phyloP scores from a whole-genome alignment of 352 stramenopile species.

The Blastocystis sp. region DNA sequence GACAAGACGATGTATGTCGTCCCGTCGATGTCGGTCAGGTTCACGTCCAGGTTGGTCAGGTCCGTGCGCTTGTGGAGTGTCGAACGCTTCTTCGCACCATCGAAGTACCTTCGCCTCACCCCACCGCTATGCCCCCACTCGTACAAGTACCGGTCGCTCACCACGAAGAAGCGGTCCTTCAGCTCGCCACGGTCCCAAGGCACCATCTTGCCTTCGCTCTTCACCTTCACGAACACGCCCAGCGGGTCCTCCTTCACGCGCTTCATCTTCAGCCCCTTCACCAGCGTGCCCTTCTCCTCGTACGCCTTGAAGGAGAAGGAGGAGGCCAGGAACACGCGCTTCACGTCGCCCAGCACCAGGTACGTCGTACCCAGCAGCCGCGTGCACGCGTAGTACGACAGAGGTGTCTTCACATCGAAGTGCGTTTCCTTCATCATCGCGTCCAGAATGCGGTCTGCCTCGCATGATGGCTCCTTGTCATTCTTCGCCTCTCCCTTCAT shows the following conservation, averaged over 20 bases:
- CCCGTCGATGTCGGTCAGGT: conserved; percentile 2
- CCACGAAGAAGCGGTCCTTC: conserved; percentile 32
- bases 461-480: not conserved
- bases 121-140: not conserved
- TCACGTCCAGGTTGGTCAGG: conserved; percentile 52
- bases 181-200: conserved; percentile 12
- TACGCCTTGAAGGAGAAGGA: not conserved
- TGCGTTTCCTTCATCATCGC: conserved; percentile 2
- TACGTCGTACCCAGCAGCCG: not conserved
- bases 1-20: conserved; percentile 1
- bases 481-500: too few relatives aligned
- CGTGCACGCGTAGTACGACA: conserved; percentile 23
- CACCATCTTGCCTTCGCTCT: not conserved
- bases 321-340: conserved; percentile 2
- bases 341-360: conserved; percentile 11
- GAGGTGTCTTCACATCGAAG: not conserved
- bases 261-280: not conserved
- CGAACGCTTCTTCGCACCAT: not conserved
- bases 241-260: conserved; percentile 1
- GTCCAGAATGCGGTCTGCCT: conserved; percentile 38
- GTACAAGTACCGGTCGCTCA: conserved; percentile 56
- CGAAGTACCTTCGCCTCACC: conserved; percentile 38
- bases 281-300: conserved; percentile 4
- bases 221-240: not conserved
- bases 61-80: conserved; percentile 12